Conservation (phyloP, 2,329 filamentous ascomycete species). For the Pseudogymnoascus sp. region DNA sequence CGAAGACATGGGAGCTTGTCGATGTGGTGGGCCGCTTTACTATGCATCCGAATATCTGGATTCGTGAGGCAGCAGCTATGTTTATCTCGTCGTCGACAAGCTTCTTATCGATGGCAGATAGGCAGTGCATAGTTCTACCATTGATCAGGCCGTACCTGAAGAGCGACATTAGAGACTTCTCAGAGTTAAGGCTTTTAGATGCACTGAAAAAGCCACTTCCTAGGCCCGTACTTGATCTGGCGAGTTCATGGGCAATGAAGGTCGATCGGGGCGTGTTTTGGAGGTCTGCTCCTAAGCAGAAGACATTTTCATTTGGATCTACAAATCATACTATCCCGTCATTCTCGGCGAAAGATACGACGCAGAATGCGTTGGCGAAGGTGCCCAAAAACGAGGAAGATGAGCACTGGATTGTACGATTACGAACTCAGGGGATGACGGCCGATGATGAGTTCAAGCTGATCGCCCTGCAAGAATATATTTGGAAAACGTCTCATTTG, state of each 20-base stretch:
- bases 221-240: slow-evolving; percentile 74
- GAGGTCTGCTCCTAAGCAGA: slow-evolving; percentile 65
- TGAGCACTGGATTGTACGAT: slow-evolving; percentile 79
- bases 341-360: slow-evolving; percentile 49
- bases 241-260: slow-evolving; percentile 77
- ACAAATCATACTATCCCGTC: slow-evolving; percentile 45
- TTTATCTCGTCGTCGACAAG: slow-evolving; percentile 72
- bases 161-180: slow-evolving; percentile 58
- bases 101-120: slow-evolving; percentile 71
- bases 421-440: slow-evolving; percentile 76
- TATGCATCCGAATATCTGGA: slow-evolving; percentile 92
- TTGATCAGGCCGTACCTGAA: slow-evolving; percentile 77
- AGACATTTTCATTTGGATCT: slow-evolving; percentile 59
- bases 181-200: slow-evolving; percentile 69
- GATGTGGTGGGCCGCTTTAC: slow-evolving; percentile 78
- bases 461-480: slow-evolving; percentile 77
- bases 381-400: slow-evolving; percentile 81
- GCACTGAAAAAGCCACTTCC: slow-evolving; percentile 75
- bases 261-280: slow-evolving; percentile 79
- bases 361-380: slow-evolving; percentile 51
- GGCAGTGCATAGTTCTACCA: slow-evolving; percentile 74
- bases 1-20: slow-evolving; percentile 80
- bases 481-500: slow-evolving; percentile 75
- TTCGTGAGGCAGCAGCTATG: slow-evolving; percentile 78
- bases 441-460: slow-evolving; percentile 85